These are phyloP conservation scores for Aphanocladium album DNA, from an alignment of 2,329 filamentous ascomycete species.

Conservation along the genomic window DNA sequence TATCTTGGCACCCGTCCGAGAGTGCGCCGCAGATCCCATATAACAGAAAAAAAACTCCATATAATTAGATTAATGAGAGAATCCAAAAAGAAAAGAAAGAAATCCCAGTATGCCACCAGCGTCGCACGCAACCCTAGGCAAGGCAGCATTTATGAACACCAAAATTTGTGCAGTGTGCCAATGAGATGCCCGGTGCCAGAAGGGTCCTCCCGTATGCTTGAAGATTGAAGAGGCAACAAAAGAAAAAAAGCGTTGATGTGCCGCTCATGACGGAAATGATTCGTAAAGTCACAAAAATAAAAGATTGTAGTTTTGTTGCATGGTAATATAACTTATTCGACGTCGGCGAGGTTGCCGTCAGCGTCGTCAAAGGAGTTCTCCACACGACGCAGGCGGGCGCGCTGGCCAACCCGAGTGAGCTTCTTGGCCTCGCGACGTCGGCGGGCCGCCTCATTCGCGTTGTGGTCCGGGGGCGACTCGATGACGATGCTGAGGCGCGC, in stretches of 20 bases:
- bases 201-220: background rate
- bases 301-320: background rate
- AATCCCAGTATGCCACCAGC: background rate
- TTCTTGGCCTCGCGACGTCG: slow-evolving; percentile 18
- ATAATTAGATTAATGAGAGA: background rate
- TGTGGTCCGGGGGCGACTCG: background rate
- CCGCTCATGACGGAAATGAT: background rate
- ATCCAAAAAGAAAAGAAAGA: background rate
- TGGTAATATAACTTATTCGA: slow-evolving; percentile 1
- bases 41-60: background rate
- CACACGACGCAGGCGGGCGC: background rate
- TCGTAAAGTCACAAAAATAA: background rate
- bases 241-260: background rate
- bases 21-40: background rate
- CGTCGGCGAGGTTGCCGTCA: slow-evolving; percentile 10
- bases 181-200: background rate
- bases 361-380: background rate
- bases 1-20: background rate
- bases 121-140: background rate
- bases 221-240: background rate
- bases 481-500: background rate
- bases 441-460: background rate
- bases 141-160: background rate
- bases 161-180: background rate
- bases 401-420: slow-evolving; percentile 5